Conservation (phyloP, 1,139 yeast genomes). For the Protomyces gravidus region DNA sequence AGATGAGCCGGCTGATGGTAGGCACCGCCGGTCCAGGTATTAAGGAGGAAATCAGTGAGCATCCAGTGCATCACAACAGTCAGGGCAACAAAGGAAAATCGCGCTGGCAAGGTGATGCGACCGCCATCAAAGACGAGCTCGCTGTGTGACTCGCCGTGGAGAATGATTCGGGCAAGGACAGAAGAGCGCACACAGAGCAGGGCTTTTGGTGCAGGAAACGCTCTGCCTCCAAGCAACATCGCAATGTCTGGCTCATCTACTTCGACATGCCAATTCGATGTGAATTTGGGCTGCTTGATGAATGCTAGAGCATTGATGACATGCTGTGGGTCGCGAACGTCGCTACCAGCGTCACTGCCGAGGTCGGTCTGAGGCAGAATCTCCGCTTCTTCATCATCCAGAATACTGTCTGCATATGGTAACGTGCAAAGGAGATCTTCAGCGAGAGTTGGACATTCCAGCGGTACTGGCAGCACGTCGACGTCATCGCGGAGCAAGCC, state of each 20-base stretch:
- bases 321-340: slow-evolving; percentile 19
- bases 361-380: slow-evolving; percentile 19
- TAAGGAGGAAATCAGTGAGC: slow-evolving; percentile 48
- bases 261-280: slow-evolving; percentile 21
- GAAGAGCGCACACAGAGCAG: slow-evolving; percentile 15
- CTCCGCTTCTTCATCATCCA: slow-evolving; percentile 26
- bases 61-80: slow-evolving; percentile 45
- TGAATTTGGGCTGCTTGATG: slow-evolving; percentile 33
- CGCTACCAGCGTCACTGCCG: slow-evolving; percentile 26
- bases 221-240: slow-evolving; percentile 30
- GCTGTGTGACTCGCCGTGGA: background rate
- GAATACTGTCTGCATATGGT: slow-evolving; percentile 34
- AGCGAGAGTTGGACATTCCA: slow-evolving; percentile 33
- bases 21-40: slow-evolving; percentile 44
- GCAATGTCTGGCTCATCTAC: slow-evolving; percentile 15
- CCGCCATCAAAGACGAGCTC: background rate
- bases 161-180: background rate
- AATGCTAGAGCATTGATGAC: slow-evolving; percentile 25
- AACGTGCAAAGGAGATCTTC: slow-evolving; percentile 38
- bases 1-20: slow-evolving; percentile 27
- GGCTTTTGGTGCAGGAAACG: slow-evolving; percentile 35
- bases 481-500: slow-evolving; percentile 64
- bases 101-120: background rate
- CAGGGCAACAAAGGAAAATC: slow-evolving; percentile 38
- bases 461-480: slow-evolving; percentile 43